Conservation (phyloP, 176 grass and related monocot genomes). For the Dactylis glomerata region DNA sequence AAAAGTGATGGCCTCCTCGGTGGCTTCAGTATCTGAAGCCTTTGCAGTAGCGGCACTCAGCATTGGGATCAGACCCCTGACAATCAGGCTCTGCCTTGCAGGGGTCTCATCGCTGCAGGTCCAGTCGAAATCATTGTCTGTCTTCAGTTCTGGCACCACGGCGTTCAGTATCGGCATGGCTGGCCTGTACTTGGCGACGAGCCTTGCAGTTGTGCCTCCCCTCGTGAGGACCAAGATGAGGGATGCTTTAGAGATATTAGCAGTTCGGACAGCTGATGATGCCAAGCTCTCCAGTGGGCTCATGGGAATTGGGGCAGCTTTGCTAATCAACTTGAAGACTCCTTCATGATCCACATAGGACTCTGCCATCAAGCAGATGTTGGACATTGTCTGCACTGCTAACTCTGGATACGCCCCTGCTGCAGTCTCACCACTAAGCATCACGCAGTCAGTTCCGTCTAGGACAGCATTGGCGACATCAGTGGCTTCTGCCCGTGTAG, state of each 20-base stretch:
- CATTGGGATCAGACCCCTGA: conserved; percentile 64
- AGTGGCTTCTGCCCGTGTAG: conserved; percentile 81
- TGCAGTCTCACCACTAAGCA: conserved; percentile 91
- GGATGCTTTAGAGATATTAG: conserved; percentile 51
- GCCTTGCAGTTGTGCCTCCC: conserved; percentile 68
- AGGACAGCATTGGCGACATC: conserved; percentile 88
- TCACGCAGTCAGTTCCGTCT: conserved; percentile 80
- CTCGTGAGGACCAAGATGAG: conserved; percentile 87
- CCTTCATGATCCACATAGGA: conserved; percentile 50
- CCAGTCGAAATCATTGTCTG: conserved; percentile 66
- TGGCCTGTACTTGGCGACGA: conserved; percentile 82
- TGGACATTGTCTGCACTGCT: conserved; percentile 76
- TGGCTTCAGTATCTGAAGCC: conserved; percentile 69
- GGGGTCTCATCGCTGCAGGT: conserved; percentile 77
- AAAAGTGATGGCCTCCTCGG: conserved; percentile 55
- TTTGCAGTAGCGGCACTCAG: conserved; percentile 52
- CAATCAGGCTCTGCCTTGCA: conserved; percentile 71
- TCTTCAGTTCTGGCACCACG: conserved; percentile 62
- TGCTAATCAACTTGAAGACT: conserved; percentile 59
- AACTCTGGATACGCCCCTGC: conserved; percentile 73
- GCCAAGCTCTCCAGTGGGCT: conserved; percentile 87
- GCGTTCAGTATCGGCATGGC: conserved; percentile 58
- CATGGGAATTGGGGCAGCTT: conserved; percentile 45
- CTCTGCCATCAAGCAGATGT: conserved; percentile 69
- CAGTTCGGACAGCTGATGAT: conserved; percentile 67